These are phyloP conservation scores for Colletotrichum navitas DNA, from an alignment of 2,329 filamentous ascomycete genomes.

Conservation along the genomic window DNA sequence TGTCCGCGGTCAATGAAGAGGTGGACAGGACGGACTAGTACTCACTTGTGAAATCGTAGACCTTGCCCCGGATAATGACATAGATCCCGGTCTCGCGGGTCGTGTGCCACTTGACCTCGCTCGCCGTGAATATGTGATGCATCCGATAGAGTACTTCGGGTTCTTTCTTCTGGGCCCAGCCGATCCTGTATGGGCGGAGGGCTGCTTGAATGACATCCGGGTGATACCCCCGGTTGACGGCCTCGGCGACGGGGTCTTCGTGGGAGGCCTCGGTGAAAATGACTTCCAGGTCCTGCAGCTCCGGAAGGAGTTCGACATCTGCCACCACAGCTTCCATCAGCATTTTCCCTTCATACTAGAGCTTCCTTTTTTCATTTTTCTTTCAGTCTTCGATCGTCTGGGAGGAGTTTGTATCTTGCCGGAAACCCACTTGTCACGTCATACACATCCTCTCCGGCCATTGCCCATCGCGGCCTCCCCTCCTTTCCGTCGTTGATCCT, in stretches of 20 bases:
- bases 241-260: neutral
- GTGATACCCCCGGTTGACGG: neutral
- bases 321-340: neutral
- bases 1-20: fast-evolving
- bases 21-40: neutral
- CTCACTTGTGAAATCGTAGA: constrained; percentile 12
- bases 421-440: neutral
- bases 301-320: neutral
- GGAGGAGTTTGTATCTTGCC: no score
- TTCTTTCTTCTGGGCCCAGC: neutral
- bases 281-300: neutral
- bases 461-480: neutral
- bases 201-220: neutral
- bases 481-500: constrained; percentile 1
- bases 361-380: neutral
- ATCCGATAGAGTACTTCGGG: neutral
- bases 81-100: constrained; percentile 8
- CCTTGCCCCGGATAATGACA: neutral
- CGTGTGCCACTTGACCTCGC: constrained; percentile 14
- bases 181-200: constrained; percentile 3
- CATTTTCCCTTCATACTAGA: neutral
- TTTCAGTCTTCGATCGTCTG: no score
- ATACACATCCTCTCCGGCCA: neutral
- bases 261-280: neutral
- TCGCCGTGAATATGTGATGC: neutral